Conservation (phyloP, 169 alveolate species). For the Perkinsus marinus region DNA sequence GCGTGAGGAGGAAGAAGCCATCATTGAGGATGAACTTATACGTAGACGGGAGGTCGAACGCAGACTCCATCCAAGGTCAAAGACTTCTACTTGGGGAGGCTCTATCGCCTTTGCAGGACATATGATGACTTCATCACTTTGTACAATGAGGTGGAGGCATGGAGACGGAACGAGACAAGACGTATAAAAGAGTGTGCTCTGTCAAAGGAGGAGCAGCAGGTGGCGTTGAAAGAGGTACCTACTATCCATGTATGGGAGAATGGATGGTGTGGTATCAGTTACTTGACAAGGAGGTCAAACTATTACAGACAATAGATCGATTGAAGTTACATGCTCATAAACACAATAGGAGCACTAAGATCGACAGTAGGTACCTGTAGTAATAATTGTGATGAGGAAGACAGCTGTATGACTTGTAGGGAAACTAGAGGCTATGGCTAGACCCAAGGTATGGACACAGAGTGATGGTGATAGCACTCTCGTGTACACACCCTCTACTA, state of each 20-base stretch:
- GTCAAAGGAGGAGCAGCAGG: constrained; percentile 52
- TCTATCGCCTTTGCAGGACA: constrained; percentile 5
- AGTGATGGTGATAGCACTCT: constrained; percentile 68
- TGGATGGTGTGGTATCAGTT: constrained; percentile 39
- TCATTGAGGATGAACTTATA: constrained; percentile 52
- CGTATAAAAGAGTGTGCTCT: constrained; percentile 52
- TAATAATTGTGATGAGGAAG: too few relatives aligned
- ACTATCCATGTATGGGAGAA: neutral
- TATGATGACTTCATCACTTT: constrained; percentile 62
- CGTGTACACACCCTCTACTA: constrained; percentile 71
- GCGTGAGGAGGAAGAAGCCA: neutral
- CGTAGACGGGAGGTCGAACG: constrained; percentile 71
- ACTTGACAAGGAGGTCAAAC: constrained; percentile 69
- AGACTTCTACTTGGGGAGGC: neutral
- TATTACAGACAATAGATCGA: constrained; percentile 71
- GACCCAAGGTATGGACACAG: constrained; percentile 71
- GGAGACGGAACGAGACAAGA: constrained; percentile 70
- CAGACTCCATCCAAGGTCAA: constrained; percentile 62
- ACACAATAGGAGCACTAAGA: constrained; percentile 63
- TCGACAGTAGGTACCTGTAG: constrained; percentile 36
- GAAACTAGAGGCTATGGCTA: constrained; percentile 50
- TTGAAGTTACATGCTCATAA: constrained; percentile 64
- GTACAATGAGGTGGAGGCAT: constrained; percentile 66
- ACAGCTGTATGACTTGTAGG: neutral
- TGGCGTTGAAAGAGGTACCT: constrained; percentile 16